Evolutionary conservation across 2,329 filamentous ascomycete genomes (phyloP).

Genomic region (Arthrobotrys entomopaga): DNA sequence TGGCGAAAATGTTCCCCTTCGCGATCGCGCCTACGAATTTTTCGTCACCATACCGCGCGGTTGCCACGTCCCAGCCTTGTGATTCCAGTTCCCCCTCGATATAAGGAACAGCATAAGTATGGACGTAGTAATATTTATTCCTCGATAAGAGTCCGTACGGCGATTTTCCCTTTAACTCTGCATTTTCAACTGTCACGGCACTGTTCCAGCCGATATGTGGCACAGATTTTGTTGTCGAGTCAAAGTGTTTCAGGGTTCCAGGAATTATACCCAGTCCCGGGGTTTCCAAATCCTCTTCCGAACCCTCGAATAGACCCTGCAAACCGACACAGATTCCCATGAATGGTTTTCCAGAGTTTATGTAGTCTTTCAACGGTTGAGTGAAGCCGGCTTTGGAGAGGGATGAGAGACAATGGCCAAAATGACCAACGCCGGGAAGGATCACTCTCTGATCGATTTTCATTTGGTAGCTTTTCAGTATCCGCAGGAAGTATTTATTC

Average conservation of each 20-base stretch:
- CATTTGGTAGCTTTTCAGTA: background rate
- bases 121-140: conserved; percentile 99
- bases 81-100: conserved; percentile 72
- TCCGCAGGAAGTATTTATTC: background rate
- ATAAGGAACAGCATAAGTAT: conserved; percentile 89
- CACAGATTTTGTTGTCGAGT: conserved; percentile 83
- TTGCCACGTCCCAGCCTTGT: conserved; percentile 91
- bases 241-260: conserved; percentile 77
- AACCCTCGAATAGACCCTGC: conserved; percentile 88
- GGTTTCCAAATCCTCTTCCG: conserved; percentile 77
- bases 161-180: conserved; percentile 62
- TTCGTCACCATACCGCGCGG: conserved; percentile 84
- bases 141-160: conserved; percentile 81
- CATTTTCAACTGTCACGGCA: conserved; percentile 69
- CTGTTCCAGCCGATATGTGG: conserved; percentile 99
- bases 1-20: conserved; percentile 84
- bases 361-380: conserved; percentile 82
- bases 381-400: conserved; percentile 83
- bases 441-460: conserved; percentile 69
- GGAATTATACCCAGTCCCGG: conserved; percentile 80
- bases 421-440: conserved; percentile 95
- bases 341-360: conserved; percentile 91
- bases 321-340: conserved; percentile 97
- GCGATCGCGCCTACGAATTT: conserved; percentile 91
- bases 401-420: conserved; percentile 91